Evolutionary conservation across 345 rosid genomes (phyloP).

Genomic region (Isatis tinctoria): DNA sequence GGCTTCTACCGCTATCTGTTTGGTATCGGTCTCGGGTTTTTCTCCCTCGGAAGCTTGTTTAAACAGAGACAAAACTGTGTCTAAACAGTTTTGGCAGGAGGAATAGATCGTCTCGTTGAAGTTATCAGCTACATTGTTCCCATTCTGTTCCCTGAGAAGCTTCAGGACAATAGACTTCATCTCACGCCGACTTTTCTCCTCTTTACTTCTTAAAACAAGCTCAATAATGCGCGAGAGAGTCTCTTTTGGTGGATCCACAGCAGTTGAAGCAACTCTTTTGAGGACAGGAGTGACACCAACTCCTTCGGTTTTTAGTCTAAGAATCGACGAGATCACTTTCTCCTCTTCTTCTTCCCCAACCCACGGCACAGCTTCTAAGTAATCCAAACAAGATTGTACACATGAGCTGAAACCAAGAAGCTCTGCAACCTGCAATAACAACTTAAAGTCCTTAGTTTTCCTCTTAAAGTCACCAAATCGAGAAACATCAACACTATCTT

Average conservation of each 20-base stretch:
- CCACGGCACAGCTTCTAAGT: constrained; percentile 99
- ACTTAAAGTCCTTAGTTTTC: neutral
- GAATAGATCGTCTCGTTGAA: constrained; percentile 62
- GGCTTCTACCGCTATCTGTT: constrained; percentile 71
- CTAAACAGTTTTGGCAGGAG: constrained; percentile 65
- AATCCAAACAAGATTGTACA: constrained; percentile 77
- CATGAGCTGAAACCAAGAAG: constrained; percentile 68
- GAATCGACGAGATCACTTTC: constrained; percentile 73
- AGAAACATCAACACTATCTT: neutral
- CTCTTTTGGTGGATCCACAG: constrained; percentile 54
- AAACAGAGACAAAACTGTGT: constrained; percentile 52
- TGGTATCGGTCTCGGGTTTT: constrained; percentile 41
- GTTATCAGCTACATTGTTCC: constrained; percentile 48
- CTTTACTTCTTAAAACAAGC: constrained; percentile 83
- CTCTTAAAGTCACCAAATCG: neutral
- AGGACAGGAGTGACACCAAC: constrained; percentile 59
- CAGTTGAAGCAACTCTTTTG: constrained; percentile 66
- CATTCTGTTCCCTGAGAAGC: constrained; percentile 79
- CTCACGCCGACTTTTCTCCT: constrained; percentile 87
- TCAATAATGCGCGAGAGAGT: constrained; percentile 80
- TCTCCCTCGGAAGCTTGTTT: constrained; percentile 56
- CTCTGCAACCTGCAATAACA: constrained; percentile 62
- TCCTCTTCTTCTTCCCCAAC: constrained; percentile 97
- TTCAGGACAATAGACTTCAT: constrained; percentile 85
- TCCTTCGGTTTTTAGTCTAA: constrained; percentile 65